A percentile compares a stretch with the other conserved stretches of the same genome.
These are phyloP conservation scores for Lasiodiplodia theobromae DNA, from an alignment of 2,329 filamentous ascomycete genomes.

Conservation along the genomic window DNA sequence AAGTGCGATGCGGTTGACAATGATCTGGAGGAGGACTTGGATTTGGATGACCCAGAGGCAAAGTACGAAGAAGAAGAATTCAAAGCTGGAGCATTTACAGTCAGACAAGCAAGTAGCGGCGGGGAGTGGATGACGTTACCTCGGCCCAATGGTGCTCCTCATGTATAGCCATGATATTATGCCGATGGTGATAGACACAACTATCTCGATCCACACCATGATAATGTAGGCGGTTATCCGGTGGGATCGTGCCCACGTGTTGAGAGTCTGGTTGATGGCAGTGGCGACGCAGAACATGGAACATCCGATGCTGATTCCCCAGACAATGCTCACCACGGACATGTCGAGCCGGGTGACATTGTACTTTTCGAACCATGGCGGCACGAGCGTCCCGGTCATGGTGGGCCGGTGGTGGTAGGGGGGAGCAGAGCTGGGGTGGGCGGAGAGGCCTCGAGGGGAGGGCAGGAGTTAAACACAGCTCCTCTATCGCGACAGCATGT, in stretches of 20 bases:
- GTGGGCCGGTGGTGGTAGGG: not conserved
- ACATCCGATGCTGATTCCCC: slow-evolving; percentile 18
- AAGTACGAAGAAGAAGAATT: slow-evolving; percentile 33
- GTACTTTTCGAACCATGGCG: slow-evolving; percentile 13
- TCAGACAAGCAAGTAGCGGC: not conserved
- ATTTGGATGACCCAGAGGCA: slow-evolving; percentile 56
- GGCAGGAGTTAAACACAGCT: not conserved
- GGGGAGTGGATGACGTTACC: slow-evolving; percentile 33
- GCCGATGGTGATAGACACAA: slow-evolving; percentile 49
- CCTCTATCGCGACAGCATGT: not conserved
- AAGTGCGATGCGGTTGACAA: slow-evolving; percentile 41
- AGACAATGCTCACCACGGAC: slow-evolving; percentile 14
- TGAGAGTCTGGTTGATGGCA: not conserved
- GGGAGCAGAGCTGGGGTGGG: not conserved
- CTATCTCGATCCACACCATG: slow-evolving; percentile 56
- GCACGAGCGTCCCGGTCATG: slow-evolving; percentile 16
- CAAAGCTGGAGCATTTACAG: slow-evolving; percentile 20
- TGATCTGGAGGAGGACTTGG: slow-evolving; percentile 36
- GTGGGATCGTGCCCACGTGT: slow-evolving; percentile 9
- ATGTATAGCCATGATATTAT: slow-evolving; percentile 53
- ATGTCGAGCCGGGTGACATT: slow-evolving; percentile 4
- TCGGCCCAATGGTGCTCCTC: slow-evolving; percentile 44
- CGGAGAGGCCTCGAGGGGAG: not conserved
- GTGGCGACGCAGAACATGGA: slow-evolving; percentile 11
- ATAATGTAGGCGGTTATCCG: slow-evolving; percentile 42